phyloP scores from a whole-genome alignment of 2,329 filamentous ascomycete genomes.

The Fusarium pseudonygamai region DNA sequence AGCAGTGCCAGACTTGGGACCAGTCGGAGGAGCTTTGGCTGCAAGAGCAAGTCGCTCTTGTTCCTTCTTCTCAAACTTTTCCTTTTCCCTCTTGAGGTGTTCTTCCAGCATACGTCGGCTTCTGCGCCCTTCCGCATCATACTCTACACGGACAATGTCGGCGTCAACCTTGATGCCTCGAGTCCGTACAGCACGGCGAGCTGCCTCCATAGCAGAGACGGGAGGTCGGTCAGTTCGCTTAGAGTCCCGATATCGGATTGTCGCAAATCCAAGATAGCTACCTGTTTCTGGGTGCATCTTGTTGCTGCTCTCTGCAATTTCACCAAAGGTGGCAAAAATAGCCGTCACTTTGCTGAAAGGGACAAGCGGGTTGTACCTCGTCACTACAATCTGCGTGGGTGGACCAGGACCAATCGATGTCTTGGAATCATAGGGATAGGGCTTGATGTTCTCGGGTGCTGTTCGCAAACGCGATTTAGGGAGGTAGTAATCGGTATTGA shows the following conservation, averaged over 20 bases:
- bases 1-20: constrained; percentile 47
- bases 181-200: constrained; percentile 79
- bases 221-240: constrained; percentile 55
- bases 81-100: constrained; percentile 74
- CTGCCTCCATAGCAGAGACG: constrained; percentile 79
- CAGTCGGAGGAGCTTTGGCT: constrained; percentile 50
- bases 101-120: constrained; percentile 82
- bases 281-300: constrained; percentile 95
- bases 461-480: constrained; percentile 76
- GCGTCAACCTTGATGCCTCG: constrained; percentile 83
- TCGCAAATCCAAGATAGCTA: constrained; percentile 91
- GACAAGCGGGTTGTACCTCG: constrained; percentile 93
- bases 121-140: constrained; percentile 87
- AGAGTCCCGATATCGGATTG: constrained; percentile 86
- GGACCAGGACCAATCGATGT: constrained; percentile 90
- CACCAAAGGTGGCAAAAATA: constrained; percentile 82
- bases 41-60: constrained; percentile 47
- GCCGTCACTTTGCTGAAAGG: constrained; percentile 80
- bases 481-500: constrained; percentile 75
- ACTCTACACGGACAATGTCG: constrained; percentile 80
- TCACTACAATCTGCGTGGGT: constrained; percentile 89
- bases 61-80: constrained; percentile 68
- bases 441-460: constrained; percentile 81
- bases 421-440: constrained; percentile 82
- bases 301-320: constrained; percentile 90